These are phyloP conservation scores for Arachis monticola DNA, from an alignment of 331 rosid genomes.

Conservation along the genomic window DNA sequence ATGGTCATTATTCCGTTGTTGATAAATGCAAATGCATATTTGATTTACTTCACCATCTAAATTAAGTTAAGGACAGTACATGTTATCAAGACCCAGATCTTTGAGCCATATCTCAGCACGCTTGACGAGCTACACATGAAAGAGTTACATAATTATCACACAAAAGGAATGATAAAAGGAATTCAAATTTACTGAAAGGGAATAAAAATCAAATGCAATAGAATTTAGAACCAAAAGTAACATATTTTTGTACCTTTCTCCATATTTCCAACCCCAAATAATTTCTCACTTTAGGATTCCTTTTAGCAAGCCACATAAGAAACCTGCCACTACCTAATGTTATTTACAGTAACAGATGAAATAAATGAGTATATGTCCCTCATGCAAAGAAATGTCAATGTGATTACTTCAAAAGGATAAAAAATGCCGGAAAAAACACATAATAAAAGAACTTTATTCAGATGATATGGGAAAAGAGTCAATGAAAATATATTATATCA, in stretches of 20 bases:
- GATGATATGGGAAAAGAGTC: not conserved
- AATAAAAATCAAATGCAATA: constrained; percentile 33
- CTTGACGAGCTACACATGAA: constrained; percentile 73
- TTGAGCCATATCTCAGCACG: constrained; percentile 83
- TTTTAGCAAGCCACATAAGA: constrained; percentile 83
- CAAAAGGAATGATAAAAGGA: constrained; percentile 12
- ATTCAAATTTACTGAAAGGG: constrained; percentile 26
- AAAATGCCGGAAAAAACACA: no score
- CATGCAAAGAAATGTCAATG: constrained; percentile 16
- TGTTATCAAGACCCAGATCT: constrained; percentile 75
- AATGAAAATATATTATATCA: constrained; percentile 1
- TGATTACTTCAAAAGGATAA: not conserved
- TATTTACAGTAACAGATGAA: constrained; percentile 34
- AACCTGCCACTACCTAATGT: constrained; percentile 83
- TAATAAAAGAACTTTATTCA: not conserved
- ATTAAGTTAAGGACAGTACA: constrained; percentile 56
- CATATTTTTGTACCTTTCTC: constrained; percentile 55
- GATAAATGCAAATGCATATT: not conserved
- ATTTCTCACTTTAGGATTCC: constrained; percentile 61
- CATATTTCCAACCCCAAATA: constrained; percentile 89
- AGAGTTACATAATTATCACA: not conserved
- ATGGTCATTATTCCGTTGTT: constrained; percentile 27
- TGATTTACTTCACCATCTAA: constrained; percentile 33
- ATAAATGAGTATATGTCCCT: constrained; percentile 14
- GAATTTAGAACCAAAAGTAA: constrained; percentile 19